phyloP scores from a whole-genome alignment of 176 grass and related monocot genomes.

The Lolium perenne region DNA sequence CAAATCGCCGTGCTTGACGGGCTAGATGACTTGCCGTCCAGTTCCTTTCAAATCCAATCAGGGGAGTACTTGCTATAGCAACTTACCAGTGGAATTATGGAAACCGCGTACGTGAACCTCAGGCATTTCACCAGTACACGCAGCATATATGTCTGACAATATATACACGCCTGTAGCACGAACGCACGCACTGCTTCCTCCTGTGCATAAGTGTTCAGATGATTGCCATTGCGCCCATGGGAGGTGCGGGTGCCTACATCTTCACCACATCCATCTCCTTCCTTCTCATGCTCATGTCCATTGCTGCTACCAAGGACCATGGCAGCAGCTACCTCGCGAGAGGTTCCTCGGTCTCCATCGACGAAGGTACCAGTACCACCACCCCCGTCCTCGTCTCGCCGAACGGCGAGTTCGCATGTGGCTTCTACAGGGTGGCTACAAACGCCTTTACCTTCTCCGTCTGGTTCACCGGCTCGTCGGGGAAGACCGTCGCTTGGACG shows the following conservation, averaged over 20 bases:
- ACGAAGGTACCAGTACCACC: conserved; percentile 9
- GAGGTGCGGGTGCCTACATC: background rate
- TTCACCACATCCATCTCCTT: conserved; percentile 4
- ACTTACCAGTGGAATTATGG: background rate
- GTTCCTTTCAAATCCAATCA: background rate
- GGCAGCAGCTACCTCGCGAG: conserved; percentile 18
- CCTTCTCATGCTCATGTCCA: background rate
- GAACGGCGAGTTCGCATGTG: conserved; percentile 51
- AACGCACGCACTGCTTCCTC: no score
- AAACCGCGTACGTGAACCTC: background rate
- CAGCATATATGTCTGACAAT: no score
- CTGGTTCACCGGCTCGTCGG: conserved; percentile 44
- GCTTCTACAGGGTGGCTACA: conserved; percentile 66
- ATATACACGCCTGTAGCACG: no score
- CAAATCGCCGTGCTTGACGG: background rate
- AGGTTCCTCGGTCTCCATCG: conserved; percentile 30
- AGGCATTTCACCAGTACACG: no score
- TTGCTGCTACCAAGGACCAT: background rate
- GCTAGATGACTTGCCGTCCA: background rate
- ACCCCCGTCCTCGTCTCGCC: conserved; percentile 46
- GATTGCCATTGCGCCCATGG: background rate
- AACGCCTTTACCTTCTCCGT: conserved; percentile 72
- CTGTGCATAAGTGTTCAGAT: background rate
- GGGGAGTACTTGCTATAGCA: background rate
- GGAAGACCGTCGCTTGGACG: conserved; percentile 52